Base-by-base conservation (phyloP, 208 protist genomes). In the Leishmania gerbilli region DNA sequence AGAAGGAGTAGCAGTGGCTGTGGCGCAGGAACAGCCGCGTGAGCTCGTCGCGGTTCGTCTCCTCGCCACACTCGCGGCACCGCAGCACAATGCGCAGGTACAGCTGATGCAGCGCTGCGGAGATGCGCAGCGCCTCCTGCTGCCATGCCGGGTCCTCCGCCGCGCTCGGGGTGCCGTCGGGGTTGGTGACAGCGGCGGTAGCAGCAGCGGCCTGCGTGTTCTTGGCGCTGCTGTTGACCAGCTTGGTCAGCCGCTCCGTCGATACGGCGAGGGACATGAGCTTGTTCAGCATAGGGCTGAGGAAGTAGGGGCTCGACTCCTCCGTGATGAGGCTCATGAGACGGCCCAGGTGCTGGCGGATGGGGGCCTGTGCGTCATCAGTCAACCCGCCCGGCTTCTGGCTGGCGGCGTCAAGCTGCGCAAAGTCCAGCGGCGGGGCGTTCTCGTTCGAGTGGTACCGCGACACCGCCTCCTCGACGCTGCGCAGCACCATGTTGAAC, bases 81-180 rank as follows among this genome's bases (percentile, higher is more conserved):
- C 84, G 86, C 80, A 95, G 91, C 65, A 97, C 82, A 24, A 95
- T 77, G 74, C 95, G 90, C 34, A 98, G 79, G 87, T 92, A 96
- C 11, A 96, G 83, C 86, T 97, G 93, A 74, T 97, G 89, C 67
- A 96, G 85, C n/a, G 94, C 76, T n/a, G 77, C 86, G 53, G 84
- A 81, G 7, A 92, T 84, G 65, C 91, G 88, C 69, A 86, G 90
- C 76, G 80, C 74, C 69, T 81, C 78, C 76, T 86, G 82, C 58
- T 85, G 76, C 80, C 68, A 76, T 45, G 76, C 77, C 11, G 79
- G 82, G 67, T 79, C 82, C 49, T 83, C 79, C 76, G 76, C 76
- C 31, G 68, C 53, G 58, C 71, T 72, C 53, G 74, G 56, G 56
- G 76, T 77, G 42, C 75, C 65, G 68, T 90, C 84, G 5, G 76